These are phyloP conservation scores for Penicillium palitans DNA, from an alignment of 2,329 filamentous ascomycete species.

Conservation along the genomic window DNA sequence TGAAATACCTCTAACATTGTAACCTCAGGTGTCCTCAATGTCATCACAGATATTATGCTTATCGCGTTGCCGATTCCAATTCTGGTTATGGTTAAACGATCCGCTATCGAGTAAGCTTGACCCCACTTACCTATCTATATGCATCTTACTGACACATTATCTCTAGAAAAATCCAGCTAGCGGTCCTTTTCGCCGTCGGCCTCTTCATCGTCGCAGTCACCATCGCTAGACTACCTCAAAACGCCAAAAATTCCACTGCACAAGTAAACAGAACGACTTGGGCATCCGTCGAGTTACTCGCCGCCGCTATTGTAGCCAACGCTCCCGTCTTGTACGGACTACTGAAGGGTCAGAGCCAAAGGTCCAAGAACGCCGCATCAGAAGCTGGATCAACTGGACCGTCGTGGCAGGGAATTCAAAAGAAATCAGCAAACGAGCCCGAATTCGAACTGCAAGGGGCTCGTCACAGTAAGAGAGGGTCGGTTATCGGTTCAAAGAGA, in stretches of 20 bases:
- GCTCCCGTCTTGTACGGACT: conserved; percentile 16
- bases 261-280: conserved; percentile 18
- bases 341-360: conserved; percentile 7
- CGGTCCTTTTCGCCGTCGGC: conserved; percentile 14
- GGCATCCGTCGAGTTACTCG: conserved; percentile 16
- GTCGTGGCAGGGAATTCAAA: conserved; percentile 4
- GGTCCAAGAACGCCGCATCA: conserved; percentile 11
- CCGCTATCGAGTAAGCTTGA: conserved; percentile 7
- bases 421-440: conserved; percentile 5
- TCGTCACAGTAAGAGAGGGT: conserved; percentile 3
- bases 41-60: conserved; percentile 18
- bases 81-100: conserved; percentile 15
- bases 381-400: not conserved
- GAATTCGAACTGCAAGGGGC: conserved; percentile 7
- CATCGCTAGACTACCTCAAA: conserved; percentile 16
- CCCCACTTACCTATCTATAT: not conserved
- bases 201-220: conserved; percentile 20
- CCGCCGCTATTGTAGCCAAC: conserved; percentile 16
- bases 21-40: conserved; percentile 12
- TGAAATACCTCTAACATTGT: not conserved
- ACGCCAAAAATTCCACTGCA: conserved; percentile 8
- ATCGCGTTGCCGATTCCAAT: conserved; percentile 19
- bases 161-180: conserved; percentile 15
- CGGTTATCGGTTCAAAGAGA: not conserved
- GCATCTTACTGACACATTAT: not conserved